Evolutionary conservation across 352 stramenopile species (phyloP).

Genomic region (Pythium vanterpoolii): DNA sequence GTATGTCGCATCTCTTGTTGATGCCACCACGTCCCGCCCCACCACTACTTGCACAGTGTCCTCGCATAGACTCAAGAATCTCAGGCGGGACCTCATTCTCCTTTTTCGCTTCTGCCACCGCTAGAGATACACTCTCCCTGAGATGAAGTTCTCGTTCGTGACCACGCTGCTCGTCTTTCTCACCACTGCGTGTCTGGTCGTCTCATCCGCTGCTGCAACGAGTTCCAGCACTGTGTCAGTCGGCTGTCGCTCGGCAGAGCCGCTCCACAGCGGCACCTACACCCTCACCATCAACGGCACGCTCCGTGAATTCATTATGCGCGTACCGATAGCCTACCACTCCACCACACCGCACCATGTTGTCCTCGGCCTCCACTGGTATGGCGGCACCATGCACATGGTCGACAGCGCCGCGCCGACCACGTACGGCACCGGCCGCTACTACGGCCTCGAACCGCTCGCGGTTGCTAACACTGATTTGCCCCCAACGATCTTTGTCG

Average conservation of each 20-base stretch:
- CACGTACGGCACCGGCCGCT: constrained; percentile 26
- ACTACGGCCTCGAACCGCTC: constrained; percentile 26
- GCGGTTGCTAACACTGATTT: no score
- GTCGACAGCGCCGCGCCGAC: constrained; percentile 14
- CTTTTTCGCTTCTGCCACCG: no score
- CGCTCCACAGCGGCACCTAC: constrained; percentile 25
- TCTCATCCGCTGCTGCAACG: background rate
- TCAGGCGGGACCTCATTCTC: no score
- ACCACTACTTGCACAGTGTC: no score
- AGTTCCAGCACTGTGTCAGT: no score
- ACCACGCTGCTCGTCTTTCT: no score
- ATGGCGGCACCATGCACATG: constrained; percentile 23
- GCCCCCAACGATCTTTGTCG: constrained; percentile 29
- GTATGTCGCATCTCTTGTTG: no score
- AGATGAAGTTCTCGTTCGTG: no score
- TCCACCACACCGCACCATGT: constrained; percentile 11
- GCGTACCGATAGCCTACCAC: constrained; percentile 25
- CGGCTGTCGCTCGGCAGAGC: background rate
- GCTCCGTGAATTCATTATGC: constrained; percentile 29
- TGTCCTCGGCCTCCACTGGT: constrained; percentile 33
- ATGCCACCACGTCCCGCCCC: no score
- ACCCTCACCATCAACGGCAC: constrained; percentile 27
- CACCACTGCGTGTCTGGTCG: background rate
- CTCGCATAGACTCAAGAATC: no score
- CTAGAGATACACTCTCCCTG: no score